A percentile compares a stretch with the other conserved stretches of the same genome.
phyloP scores from a whole-genome alignment of 2,329 filamentous ascomycete species.

The Epichloe uncinata region DNA sequence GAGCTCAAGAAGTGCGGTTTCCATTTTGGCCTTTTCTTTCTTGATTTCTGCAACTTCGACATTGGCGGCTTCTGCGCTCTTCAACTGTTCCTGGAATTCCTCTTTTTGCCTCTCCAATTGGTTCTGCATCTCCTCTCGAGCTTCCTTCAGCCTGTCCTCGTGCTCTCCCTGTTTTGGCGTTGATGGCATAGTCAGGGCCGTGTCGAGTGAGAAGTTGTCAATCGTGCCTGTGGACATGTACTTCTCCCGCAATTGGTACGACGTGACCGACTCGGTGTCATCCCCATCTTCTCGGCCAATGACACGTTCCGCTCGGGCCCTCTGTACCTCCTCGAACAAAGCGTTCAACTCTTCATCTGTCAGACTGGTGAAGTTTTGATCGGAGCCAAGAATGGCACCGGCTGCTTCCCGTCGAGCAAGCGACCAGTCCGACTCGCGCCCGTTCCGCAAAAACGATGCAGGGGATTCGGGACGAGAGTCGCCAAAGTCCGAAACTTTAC shows the following conservation, averaged over 20 bases:
- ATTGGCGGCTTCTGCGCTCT: slow-evolving; percentile 58
- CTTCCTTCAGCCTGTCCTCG: slow-evolving; percentile 60
- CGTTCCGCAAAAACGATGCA: slow-evolving; percentile 47
- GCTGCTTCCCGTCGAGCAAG: slow-evolving; percentile 90
- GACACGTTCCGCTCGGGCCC: slow-evolving; percentile 65
- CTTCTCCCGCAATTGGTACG: slow-evolving; percentile 81
- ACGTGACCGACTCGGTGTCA: slow-evolving; percentile 78
- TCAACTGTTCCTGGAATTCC: slow-evolving; percentile 66
- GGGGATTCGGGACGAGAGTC: slow-evolving; percentile 72
- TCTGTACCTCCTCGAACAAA: slow-evolving; percentile 87
- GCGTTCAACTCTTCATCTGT: slow-evolving; percentile 91
- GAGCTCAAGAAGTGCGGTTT: slow-evolving; percentile 60
- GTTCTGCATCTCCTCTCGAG: slow-evolving; percentile 70
- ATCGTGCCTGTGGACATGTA: slow-evolving; percentile 90
- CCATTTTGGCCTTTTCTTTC: slow-evolving; percentile 74
- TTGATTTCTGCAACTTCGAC: slow-evolving; percentile 74
- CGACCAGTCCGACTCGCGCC: slow-evolving; percentile 86
- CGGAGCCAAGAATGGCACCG: slow-evolving; percentile 72
- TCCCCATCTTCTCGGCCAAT: slow-evolving; percentile 67
- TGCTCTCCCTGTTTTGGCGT: slow-evolving; percentile 70
- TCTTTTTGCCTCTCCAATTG: slow-evolving; percentile 82
- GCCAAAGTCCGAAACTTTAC: slow-evolving; percentile 67
- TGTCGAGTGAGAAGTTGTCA: slow-evolving; percentile 93
- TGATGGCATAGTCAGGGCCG: slow-evolving; percentile 83
- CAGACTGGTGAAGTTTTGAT: slow-evolving; percentile 80